Conservation (phyloP, 1,139 yeast species). For the Hanseniaspora gamundiae region DNA sequence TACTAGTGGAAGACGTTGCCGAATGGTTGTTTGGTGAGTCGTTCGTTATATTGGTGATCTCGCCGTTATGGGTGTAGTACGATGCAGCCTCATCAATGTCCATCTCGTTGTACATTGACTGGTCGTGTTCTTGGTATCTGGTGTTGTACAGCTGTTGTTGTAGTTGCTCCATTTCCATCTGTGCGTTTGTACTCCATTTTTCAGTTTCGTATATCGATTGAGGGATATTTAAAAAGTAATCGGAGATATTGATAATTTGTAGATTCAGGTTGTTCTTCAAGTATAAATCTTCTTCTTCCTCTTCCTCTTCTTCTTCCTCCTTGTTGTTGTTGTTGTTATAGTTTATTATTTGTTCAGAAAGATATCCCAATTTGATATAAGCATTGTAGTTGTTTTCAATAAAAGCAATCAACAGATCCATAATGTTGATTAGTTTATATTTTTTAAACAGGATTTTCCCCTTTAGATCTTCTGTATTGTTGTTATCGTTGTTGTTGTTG, state of each 20-base stretch:
- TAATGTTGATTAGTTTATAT: conserved; percentile 5
- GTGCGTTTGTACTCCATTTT: not conserved
- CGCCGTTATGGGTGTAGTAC: not conserved
- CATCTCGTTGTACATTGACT: no score
- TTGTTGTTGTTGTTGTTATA: no score
- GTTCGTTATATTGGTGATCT: not conserved
- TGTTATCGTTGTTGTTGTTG: not conserved
- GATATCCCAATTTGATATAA: conserved; percentile 5
- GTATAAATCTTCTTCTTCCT: not conserved
- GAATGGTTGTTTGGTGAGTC: not conserved
- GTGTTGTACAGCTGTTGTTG: not conserved
- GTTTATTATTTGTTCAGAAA: conserved; percentile 2
- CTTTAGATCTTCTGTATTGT: not conserved
- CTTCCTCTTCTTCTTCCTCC: no score
- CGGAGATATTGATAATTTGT: conserved; percentile 1
- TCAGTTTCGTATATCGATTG: not conserved
- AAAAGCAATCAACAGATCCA: not conserved
- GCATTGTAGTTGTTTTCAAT: conserved; percentile 4
- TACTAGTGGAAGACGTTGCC: not conserved
- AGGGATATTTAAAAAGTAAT: not conserved
- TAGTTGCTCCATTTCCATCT: not conserved
- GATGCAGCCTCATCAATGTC: not conserved
- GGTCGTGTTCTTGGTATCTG: not conserved
- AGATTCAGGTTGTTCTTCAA: not conserved
- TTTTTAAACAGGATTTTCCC: conserved; percentile 3